Evolutionary conservation across 2,329 filamentous ascomycete species (phyloP).

Genomic region (Fusarium sublunatum): DNA sequence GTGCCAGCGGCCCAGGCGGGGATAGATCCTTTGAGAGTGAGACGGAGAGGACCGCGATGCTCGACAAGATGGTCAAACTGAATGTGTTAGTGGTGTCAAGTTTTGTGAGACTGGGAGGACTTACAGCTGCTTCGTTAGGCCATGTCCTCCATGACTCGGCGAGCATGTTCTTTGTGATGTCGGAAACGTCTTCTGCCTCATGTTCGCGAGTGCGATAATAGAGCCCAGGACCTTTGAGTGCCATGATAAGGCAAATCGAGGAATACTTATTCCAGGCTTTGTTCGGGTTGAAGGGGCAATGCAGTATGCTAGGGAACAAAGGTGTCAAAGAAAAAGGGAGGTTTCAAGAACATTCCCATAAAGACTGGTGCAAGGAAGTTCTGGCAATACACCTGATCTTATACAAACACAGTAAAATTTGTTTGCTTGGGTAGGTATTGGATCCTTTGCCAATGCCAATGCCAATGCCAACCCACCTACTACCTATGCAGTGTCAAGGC

Average conservation of each 20-base stretch:
- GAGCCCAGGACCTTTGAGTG: constrained; percentile 44
- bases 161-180: constrained; percentile 44
- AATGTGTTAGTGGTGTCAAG: background rate
- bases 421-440: background rate
- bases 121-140: constrained; percentile 62
- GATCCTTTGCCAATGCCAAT: too few relatives aligned
- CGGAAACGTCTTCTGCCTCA: constrained; percentile 43
- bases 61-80: constrained; percentile 77
- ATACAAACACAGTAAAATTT: constrained; percentile 7
- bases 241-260: constrained; percentile 30
- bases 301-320: background rate
- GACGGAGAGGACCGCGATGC: constrained; percentile 71
- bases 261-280: background rate
- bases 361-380: background rate
- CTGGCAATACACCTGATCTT: background rate
- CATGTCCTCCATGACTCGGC: constrained; percentile 55
- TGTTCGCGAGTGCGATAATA: constrained; percentile 46
- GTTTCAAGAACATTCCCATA: constrained; percentile 1
- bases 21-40: constrained; percentile 73
- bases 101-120: background rate
- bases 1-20: constrained; percentile 77
- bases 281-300: background rate
- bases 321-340: background rate
- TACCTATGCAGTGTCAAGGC: background rate
- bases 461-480: too few relatives aligned